Base-by-base conservation (phyloP, 331 rosid genomes). In the Prunus yedoensis region DNA sequence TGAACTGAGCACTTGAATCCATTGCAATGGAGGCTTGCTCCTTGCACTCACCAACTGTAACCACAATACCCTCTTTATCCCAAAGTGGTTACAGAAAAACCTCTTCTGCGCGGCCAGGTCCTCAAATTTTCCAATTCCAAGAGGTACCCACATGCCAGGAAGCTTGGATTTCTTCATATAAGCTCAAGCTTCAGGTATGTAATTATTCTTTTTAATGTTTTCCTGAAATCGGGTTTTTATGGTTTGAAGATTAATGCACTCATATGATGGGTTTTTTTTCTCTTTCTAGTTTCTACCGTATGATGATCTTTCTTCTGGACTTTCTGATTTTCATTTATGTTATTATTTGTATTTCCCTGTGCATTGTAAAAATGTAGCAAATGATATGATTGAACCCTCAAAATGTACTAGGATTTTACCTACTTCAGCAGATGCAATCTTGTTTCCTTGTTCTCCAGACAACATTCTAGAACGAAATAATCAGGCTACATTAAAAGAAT, bases 171-270 rank as follows among this genome's bases (percentile, higher is more conserved):
- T 54, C 64, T 65, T 66, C 58, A 71, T 76, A 54, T 51, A 78
- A 79, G 87, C 91, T 83, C 94, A 88, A 82, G 87, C 89, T 81
- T 88, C 96, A 49, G 90, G 98, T 91, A 79, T 61, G 16, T 41
- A 21, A 12, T 65, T 13, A 50, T n/a, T 28, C 7, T 43, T 56
- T 56, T 49, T 69, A 14, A 0, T 58, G 16, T 12, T 58, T 58
- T 7, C 11, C 23, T 30, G 30, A 58, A n/a, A 11, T 47, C 64
- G 59, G 67, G n/a, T 58, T 69, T 51, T 15, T 50, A 9, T 28
- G 49, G 21, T 58, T 70, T 49, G 25, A n/a, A 28, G 63, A 17
- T 56, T n/a, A 3, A 38, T 15, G 18, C 41, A 35, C n/a, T 38
- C 6, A 38, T 38, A 38, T 38, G 43, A 6, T 38, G 43, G 8